Conservation (phyloP, 2,329 filamentous ascomycete genomes). For the Boeremia exigua region DNA sequence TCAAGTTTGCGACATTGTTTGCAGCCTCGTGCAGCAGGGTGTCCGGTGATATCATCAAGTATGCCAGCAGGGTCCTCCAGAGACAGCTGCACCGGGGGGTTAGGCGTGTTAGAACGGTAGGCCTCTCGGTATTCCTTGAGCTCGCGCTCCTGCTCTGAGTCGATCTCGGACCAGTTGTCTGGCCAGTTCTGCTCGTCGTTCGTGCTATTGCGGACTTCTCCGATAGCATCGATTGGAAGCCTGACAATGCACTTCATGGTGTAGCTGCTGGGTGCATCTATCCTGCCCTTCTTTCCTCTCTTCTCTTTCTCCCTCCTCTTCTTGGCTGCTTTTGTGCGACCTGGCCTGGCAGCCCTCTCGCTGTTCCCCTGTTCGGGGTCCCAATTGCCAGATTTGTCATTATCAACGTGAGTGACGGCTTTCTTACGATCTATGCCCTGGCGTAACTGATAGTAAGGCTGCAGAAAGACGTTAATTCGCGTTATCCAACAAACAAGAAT, state of each 20-base stretch:
- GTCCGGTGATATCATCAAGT: slow-evolving; percentile 39
- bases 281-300: slow-evolving; percentile 15
- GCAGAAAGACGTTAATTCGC: not conserved
- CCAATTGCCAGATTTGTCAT: slow-evolving; percentile 48
- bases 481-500: not conserved
- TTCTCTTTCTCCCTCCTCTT: slow-evolving; percentile 21
- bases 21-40: slow-evolving; percentile 46
- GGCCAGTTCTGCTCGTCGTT: slow-evolving; percentile 40
- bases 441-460: slow-evolving; percentile 32
- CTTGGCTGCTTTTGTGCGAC: slow-evolving; percentile 21
- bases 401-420: slow-evolving; percentile 42
- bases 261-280: not conserved
- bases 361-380: slow-evolving; percentile 31
- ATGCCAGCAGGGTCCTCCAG: slow-evolving; percentile 32
- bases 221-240: slow-evolving; percentile 20
- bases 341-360: slow-evolving; percentile 4
- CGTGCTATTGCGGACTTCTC: slow-evolving; percentile 30
- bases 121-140: slow-evolving; percentile 8
- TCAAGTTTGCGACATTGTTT: slow-evolving; percentile 35
- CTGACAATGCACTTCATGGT: slow-evolving; percentile 28
- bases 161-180: slow-evolving; percentile 26
- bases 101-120: slow-evolving; percentile 22
- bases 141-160: slow-evolving; percentile 25
- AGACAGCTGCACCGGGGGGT: slow-evolving; percentile 14
- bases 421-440: slow-evolving; percentile 31